Conservation (phyloP, 495 filamentous ascomycete species). For the Amphirosellinia nigrospora region DNA sequence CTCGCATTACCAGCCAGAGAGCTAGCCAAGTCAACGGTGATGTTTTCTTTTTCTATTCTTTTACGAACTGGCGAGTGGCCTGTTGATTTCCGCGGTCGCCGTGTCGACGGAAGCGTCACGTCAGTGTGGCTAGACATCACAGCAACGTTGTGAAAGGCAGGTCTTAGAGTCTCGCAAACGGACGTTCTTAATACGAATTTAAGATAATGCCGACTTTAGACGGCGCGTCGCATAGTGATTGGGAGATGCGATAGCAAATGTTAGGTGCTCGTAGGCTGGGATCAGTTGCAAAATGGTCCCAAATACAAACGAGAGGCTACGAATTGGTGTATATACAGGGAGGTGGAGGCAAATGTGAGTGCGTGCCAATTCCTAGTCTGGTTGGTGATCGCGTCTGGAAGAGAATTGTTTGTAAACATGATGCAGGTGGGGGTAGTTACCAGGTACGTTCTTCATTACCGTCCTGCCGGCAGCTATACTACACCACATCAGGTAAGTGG, state of each 20-base stretch:
- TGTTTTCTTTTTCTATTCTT: constrained; percentile 72
- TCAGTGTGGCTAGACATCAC: constrained; percentile 57
- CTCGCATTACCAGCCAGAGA: constrained; percentile 47
- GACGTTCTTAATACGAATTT: constrained; percentile 1
- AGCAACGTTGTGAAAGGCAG: constrained; percentile 11
- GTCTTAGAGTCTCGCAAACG: neutral
- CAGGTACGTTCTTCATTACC: neutral
- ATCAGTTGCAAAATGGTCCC: neutral
- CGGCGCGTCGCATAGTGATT: constrained; percentile 25
- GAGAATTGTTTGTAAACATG: constrained; percentile 42
- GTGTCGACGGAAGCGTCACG: constrained; percentile 56
- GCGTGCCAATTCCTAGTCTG: neutral
- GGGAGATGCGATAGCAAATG: neutral
- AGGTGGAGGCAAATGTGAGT: neutral
- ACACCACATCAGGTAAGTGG: neutral
- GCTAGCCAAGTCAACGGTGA: constrained; percentile 63
- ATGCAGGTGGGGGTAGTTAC: constrained; percentile 26
- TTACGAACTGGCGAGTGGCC: constrained; percentile 64
- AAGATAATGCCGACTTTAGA: constrained; percentile 9
- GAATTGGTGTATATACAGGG: neutral
- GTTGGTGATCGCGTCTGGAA: constrained; percentile 33
- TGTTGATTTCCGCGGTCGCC: constrained; percentile 79
- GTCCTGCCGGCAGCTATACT: neutral
- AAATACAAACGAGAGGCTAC: constrained; percentile 5
- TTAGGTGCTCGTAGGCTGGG: neutral